A percentile compares a stretch with the other conserved stretches of the same genome.
phyloP scores from a whole-genome alignment of 2,329 filamentous ascomycete species.

The Aspergillus japonicus region DNA sequence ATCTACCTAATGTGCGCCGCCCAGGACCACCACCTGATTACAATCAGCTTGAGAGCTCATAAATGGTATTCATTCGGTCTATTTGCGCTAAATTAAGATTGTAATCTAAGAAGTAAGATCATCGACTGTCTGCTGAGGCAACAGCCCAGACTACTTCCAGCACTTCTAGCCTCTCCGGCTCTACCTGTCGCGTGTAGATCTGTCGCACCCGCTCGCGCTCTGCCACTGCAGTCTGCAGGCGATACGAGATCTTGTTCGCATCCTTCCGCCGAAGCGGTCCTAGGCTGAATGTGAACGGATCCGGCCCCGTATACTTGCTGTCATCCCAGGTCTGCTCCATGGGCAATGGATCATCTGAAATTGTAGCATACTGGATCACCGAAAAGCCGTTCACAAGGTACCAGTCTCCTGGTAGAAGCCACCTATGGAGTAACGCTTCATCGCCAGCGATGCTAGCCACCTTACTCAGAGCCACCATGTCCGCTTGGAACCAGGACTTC shows the following conservation, averaged over 20 bases:
- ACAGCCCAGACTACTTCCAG: constrained; percentile 26
- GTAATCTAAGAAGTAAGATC: too few relatives aligned
- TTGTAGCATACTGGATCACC: constrained; percentile 48
- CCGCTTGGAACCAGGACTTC: constrained; percentile 20
- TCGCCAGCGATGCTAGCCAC: constrained; percentile 16
- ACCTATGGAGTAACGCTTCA: constrained; percentile 15
- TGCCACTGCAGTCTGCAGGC: constrained; percentile 43
- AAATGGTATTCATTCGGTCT: not conserved
- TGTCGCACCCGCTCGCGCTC: constrained; percentile 48
- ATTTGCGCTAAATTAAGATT: not conserved
- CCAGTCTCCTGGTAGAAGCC: constrained; percentile 16
- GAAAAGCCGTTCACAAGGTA: constrained; percentile 56
- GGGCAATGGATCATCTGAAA: constrained; percentile 36
- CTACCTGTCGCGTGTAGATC: constrained; percentile 47
- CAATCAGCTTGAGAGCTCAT: not conserved
- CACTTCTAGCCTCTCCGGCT: constrained; percentile 16
- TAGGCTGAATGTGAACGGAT: constrained; percentile 50
- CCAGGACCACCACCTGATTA: not conserved
- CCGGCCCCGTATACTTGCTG: constrained; percentile 36
- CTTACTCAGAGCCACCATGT: constrained; percentile 15
- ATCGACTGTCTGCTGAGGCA: not conserved
- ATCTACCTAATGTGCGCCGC: not conserved
- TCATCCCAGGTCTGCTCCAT: constrained; percentile 55
- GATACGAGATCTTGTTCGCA: constrained; percentile 51
- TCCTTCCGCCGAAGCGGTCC: constrained; percentile 45